Percentiles rank a stretch among this genome's conserved stretches.
Conservation (phyloP, 139 green algal species). For the Spirogloea muscicola region DNA sequence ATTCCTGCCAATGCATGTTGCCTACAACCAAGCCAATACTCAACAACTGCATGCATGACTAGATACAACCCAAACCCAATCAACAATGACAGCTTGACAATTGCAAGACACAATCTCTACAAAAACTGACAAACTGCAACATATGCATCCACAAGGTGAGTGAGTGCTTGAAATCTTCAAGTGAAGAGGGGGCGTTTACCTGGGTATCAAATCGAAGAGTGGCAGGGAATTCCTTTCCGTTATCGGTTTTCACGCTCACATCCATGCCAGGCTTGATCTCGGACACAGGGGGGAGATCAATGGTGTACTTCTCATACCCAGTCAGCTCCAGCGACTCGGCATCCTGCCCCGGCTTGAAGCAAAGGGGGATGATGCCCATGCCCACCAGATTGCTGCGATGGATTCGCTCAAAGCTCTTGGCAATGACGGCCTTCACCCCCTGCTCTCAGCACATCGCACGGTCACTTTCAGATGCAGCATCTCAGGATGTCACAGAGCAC, state of each 20-base stretch:
- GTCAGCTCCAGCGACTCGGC: conserved; percentile 46
- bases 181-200: no score
- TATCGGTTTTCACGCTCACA: conserved; percentile 40
- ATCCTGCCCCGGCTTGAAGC: conserved; percentile 49
- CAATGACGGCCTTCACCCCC: conserved; percentile 54
- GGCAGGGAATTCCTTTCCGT: conserved; percentile 33
- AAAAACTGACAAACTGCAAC: no score
- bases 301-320: conserved; percentile 44
- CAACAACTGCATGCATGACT: no score
- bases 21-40: no score
- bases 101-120: no score
- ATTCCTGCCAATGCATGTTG: no score
- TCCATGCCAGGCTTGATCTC: conserved; percentile 53
- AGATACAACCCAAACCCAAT: no score
- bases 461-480: not conserved
- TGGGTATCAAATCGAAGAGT: conserved; percentile 50
- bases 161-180: no score
- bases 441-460: conserved; percentile 10
- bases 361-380: conserved; percentile 53
- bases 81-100: no score
- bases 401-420: conserved; percentile 56
- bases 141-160: no score
- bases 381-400: conserved; percentile 54
- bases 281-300: conserved; percentile 37
- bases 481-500: no score